Conservation (phyloP, 129 eudicot species). For the Daucus carota region DNA sequence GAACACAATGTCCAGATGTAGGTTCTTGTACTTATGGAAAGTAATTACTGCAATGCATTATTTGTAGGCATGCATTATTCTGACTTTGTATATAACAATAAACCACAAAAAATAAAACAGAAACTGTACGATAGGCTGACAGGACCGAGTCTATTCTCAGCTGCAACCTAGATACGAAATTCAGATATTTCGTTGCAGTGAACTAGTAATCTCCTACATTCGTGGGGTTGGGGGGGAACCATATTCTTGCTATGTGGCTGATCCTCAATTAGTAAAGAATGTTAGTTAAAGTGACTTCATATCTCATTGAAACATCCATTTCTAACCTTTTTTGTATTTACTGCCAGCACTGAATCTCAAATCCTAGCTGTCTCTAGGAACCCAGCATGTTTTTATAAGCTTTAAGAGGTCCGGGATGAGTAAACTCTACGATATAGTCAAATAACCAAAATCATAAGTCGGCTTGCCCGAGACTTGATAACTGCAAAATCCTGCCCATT, state of each 20-base stretch:
- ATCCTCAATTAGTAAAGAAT: neutral
- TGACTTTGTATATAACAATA: slow-evolving; percentile 1
- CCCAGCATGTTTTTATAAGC: neutral
- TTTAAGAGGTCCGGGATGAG: neutral
- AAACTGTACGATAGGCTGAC: neutral
- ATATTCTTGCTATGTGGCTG: neutral
- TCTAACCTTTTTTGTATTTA: neutral
- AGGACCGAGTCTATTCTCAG: neutral
- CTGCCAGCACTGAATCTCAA: neutral
- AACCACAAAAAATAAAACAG: neutral
- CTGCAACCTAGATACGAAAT: neutral
- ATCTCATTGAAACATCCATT: neutral
- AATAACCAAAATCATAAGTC: neutral
- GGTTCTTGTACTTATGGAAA: neutral
- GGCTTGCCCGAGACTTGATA: neutral
- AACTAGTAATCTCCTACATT: neutral
- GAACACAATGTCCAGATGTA: neutral
- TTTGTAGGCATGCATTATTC: neutral
- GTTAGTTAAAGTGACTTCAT: neutral
- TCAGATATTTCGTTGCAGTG: neutral
- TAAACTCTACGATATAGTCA: neutral
- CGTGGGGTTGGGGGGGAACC: neutral
- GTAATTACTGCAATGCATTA: neutral
- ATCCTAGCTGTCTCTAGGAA: neutral
- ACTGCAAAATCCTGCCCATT: neutral